These are phyloP conservation scores for Globisporangium radiosum DNA, from an alignment of 352 stramenopile species.

Conservation along the genomic window DNA sequence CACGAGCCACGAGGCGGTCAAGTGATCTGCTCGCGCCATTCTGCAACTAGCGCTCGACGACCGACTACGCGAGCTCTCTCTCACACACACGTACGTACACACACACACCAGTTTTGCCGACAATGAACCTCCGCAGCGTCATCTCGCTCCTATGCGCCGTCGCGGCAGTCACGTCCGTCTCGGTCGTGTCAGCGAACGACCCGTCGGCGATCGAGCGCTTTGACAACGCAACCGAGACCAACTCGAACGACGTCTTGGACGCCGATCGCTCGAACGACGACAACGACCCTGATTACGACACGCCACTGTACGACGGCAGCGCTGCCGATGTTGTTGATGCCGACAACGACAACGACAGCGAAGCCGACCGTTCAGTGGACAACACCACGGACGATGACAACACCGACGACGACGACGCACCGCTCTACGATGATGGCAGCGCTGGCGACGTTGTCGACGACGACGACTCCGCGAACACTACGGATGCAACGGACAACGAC, in stretches of 20 bases:
- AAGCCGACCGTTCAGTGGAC: no score
- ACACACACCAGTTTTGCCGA: no score
- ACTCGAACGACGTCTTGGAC: conserved; percentile 4
- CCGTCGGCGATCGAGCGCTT: conserved; percentile 3
- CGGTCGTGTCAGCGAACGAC: conserved; percentile 7
- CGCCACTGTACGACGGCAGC: not conserved
- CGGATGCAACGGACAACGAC: not conserved
- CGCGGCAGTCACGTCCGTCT: conserved; percentile 8
- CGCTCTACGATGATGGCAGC: no score
- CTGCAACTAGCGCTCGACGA: not conserved
- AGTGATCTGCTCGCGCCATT: not conserved
- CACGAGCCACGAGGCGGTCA: no score
- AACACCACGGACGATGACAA: not conserved
- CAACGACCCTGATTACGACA: not conserved
- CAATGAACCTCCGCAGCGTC: conserved; percentile 13
- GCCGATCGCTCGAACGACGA: not conserved
- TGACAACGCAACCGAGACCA: not conserved
- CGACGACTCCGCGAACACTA: no score
- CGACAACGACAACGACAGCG: not conserved
- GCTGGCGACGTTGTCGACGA: no score
- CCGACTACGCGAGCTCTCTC: no score
- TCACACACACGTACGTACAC: not conserved
- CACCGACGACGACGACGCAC: not conserved
- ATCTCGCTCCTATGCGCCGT: conserved; percentile 9
- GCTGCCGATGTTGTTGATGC: not conserved